These are phyloP conservation scores for Blastobotrys robertii DNA, from an alignment of 805 yeast genomes.

Conservation along the genomic window DNA sequence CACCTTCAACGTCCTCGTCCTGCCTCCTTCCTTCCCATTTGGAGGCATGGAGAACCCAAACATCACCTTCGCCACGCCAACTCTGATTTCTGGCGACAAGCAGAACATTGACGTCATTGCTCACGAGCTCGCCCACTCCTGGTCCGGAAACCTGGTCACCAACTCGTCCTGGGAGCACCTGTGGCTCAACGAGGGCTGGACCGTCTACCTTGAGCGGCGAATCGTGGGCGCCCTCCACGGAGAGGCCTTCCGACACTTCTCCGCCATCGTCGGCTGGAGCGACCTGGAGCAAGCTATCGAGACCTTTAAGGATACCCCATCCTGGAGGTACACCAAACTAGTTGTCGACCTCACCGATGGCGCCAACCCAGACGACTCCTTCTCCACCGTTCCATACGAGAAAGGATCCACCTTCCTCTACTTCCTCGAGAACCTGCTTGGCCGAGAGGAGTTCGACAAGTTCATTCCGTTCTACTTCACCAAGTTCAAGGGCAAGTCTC, in stretches of 20 bases:
- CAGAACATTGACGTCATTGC: constrained; percentile 85
- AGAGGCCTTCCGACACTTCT: constrained; percentile 65
- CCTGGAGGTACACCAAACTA: constrained; percentile 42
- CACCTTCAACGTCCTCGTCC: constrained; percentile 67
- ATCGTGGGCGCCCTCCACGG: constrained; percentile 74
- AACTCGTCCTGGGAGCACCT: constrained; percentile 90
- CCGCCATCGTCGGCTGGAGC: constrained; percentile 83
- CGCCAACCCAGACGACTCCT: constrained; percentile 82
- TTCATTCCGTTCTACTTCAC: constrained; percentile 71
- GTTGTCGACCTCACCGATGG: constrained; percentile 62
- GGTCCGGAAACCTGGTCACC: constrained; percentile 88
- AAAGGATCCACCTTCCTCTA: constrained; percentile 77
- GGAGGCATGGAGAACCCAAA: constrained; percentile 97
- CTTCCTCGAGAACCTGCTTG: constrained; percentile 59
- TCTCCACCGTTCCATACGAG: constrained; percentile 82
- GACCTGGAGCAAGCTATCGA: constrained; percentile 59
- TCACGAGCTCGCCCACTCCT: constrained; percentile 86
- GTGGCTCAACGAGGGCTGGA: constrained; percentile 96
- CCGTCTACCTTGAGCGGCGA: constrained; percentile 82
- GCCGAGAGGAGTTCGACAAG: constrained; percentile 57
- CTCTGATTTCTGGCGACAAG: constrained; percentile 74
- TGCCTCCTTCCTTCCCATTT: constrained; percentile 72
- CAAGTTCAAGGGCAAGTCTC: constrained; percentile 56
- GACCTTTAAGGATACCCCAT: constrained; percentile 45
- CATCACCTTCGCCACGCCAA: constrained; percentile 84